Conservation (phyloP, 2,329 filamentous ascomycete species). For the Colletotrichum spinosum region DNA sequence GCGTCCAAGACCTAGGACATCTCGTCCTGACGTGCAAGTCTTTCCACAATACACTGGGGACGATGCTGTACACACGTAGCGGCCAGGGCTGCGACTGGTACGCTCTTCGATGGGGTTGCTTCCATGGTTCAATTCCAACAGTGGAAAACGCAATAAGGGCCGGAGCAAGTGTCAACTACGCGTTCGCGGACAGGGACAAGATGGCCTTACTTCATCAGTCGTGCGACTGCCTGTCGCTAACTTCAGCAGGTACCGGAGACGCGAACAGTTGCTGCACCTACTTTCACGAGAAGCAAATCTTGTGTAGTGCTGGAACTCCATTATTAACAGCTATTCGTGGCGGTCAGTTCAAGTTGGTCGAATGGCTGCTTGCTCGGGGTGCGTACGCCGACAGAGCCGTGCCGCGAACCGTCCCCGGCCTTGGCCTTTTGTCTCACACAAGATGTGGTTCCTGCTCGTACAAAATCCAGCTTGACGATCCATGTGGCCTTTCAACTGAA, state of each 20-base stretch:
- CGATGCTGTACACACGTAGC: constrained; percentile 5
- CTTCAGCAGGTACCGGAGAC: too few species aligned
- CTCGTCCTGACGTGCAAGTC: neutral
- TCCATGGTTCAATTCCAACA: constrained; percentile 2
- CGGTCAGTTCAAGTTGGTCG: constrained; percentile 2
- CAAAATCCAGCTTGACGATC: neutral
- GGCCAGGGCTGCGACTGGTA: constrained; percentile 14
- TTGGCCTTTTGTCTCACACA: neutral
- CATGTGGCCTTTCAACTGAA: neutral
- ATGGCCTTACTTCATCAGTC: too few species aligned
- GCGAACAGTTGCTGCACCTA: neutral
- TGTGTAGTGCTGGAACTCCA: constrained; percentile 10
- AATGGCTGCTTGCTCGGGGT: constrained; percentile 9
- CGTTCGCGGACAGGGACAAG: neutral
- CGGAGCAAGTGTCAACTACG: constrained; percentile 6
- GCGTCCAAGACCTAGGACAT: constrained; percentile 15
- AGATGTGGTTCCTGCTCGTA: neutral
- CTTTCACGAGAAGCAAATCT: constrained; percentile 2
- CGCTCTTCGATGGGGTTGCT: constrained; percentile 10
- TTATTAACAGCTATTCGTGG: constrained; percentile 13
- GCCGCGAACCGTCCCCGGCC: neutral
- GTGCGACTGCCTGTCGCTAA: neutral
- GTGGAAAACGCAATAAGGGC: neutral
- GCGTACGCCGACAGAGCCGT: neutral
- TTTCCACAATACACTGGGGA: neutral